Conservation (phyloP, 2,329 filamentous ascomycete species). For the Ceratocystiopsis brevicomis region DNA sequence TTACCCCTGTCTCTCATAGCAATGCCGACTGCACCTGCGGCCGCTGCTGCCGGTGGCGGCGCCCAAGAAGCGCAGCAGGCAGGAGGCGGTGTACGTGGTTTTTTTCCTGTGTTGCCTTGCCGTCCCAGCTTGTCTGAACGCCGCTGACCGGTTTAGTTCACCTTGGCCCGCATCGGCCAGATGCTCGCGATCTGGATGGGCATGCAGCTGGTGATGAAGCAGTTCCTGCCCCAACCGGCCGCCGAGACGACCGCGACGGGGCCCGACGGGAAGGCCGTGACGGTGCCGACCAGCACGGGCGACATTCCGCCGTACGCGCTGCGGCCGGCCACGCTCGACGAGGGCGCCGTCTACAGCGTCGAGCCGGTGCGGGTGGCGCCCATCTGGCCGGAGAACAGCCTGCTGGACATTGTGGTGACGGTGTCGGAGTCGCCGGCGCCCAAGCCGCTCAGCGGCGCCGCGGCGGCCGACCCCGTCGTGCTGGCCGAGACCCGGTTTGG, state of each 20-base stretch:
- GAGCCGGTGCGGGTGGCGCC: slow-evolving; percentile 59
- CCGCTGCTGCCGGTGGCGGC: background rate
- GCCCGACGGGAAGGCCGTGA: slow-evolving; percentile 27
- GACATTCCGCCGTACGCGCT: slow-evolving; percentile 45
- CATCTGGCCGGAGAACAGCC: slow-evolving; percentile 67
- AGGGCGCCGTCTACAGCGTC: slow-evolving; percentile 42
- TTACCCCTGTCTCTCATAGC: too few relatives aligned
- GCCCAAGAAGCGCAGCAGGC: background rate
- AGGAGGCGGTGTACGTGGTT: slow-evolving; percentile 6
- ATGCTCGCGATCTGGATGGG: slow-evolving; percentile 38
- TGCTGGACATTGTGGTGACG: slow-evolving; percentile 69
- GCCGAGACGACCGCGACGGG: slow-evolving; percentile 24
- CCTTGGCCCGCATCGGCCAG: slow-evolving; percentile 29
- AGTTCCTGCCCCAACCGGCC: slow-evolving; percentile 26
- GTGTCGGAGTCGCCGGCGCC: slow-evolving; percentile 58
- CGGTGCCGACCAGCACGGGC: slow-evolving; percentile 31
- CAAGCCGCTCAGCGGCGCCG: slow-evolving; percentile 40
- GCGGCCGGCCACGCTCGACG: slow-evolving; percentile 40
- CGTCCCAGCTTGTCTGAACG: too few relatives aligned
- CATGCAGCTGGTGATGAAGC: slow-evolving; percentile 38
- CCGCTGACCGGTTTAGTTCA: slow-evolving; percentile 8
- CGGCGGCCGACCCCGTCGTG: slow-evolving; percentile 50
- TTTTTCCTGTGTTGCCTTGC: background rate
- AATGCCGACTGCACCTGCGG: slow-evolving; percentile 6
- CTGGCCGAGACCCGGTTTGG: slow-evolving; percentile 65